Evolutionary conservation across 2,329 filamentous ascomycete genomes (phyloP).

Genomic region (Pseudovirgaria hyperparasitica): DNA sequence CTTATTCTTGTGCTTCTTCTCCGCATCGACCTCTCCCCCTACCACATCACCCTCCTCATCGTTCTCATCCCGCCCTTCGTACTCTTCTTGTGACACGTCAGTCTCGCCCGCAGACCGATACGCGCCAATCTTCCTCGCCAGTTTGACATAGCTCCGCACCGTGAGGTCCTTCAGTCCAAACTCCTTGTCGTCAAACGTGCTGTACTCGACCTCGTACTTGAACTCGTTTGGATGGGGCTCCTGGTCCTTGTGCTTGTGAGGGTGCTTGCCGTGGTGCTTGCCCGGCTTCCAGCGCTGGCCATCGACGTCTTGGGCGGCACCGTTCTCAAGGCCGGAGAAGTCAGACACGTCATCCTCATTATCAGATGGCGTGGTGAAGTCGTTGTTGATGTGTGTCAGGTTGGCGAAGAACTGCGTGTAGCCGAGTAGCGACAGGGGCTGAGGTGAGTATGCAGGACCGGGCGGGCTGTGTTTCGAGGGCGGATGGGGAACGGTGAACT

Average conservation of each 20-base stretch:
- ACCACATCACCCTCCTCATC: conserved; percentile 5
- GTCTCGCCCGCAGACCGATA: too few relatives aligned
- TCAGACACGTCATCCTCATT: conserved; percentile 8
- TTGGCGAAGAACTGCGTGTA: conserved; percentile 93
- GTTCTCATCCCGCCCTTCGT: conserved; percentile 4
- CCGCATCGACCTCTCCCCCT: conserved; percentile 9
- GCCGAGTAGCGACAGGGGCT: conserved; percentile 63
- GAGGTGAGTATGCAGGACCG: conserved; percentile 81
- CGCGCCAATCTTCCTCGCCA: conserved; percentile 67
- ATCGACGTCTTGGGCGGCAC: conserved; percentile 14
- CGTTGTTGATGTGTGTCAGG: conserved; percentile 77
- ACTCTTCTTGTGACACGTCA: too few relatives aligned
- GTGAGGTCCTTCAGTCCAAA: conserved; percentile 76
- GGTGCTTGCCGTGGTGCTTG: conserved; percentile 48
- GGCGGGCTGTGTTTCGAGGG: conserved; percentile 63
- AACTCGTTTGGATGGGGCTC: conserved; percentile 52
- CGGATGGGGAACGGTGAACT: conserved; percentile 47
- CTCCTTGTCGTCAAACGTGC: conserved; percentile 61
- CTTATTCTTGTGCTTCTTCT: conserved; percentile 29
- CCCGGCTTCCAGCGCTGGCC: conserved; percentile 47
- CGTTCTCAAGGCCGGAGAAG: conserved; percentile 16
- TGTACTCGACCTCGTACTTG: conserved; percentile 72
- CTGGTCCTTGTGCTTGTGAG: conserved; percentile 29
- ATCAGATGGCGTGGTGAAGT: conserved; percentile 29
- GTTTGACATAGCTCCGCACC: conserved; percentile 63